Evolutionary conservation across 1,139 yeast species (phyloP).

Genomic region (Hyphopichia khmerensis): DNA sequence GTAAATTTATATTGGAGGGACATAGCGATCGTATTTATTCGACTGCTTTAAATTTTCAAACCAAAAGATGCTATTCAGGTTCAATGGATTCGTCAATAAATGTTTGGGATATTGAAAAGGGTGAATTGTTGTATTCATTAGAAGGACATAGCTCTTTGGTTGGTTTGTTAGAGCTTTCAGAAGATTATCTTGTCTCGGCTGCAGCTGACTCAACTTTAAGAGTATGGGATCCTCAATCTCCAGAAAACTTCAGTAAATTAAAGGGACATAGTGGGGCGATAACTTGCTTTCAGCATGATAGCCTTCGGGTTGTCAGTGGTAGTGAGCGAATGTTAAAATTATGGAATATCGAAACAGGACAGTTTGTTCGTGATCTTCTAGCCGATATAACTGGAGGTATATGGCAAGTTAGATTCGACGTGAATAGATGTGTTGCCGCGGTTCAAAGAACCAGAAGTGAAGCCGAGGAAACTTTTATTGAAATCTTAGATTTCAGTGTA

Average conservation of each 20-base stretch:
- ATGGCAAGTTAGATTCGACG: slow-evolving; percentile 93
- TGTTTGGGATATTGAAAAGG: slow-evolving; percentile 85
- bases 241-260: slow-evolving; percentile 65
- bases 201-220: slow-evolving; percentile 93
- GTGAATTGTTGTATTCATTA: slow-evolving; percentile 61
- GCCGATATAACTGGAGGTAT: slow-evolving; percentile 78
- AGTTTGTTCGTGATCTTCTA: slow-evolving; percentile 70
- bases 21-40: slow-evolving; percentile 88
- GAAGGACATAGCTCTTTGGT: slow-evolving; percentile 90
- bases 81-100: slow-evolving; percentile 87
- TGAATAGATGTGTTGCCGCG: slow-evolving; percentile 86
- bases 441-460: slow-evolving; percentile 60
- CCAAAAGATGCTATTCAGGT: slow-evolving; percentile 85
- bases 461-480: slow-evolving; percentile 63
- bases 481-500: slow-evolving; percentile 77
- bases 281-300: slow-evolving; percentile 91
- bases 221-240: slow-evolving; percentile 88
- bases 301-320: slow-evolving; percentile 82
- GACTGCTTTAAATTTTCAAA: slow-evolving; percentile 73
- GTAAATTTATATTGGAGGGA: slow-evolving; percentile 74
- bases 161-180: slow-evolving; percentile 78
- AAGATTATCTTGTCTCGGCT: slow-evolving; percentile 84
- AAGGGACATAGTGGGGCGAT: slow-evolving; percentile 88
- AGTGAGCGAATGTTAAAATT: slow-evolving; percentile 77
- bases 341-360: slow-evolving; percentile 83